Conservation (phyloP, 2,329 filamentous ascomycete species). For the Alternaria dauci region DNA sequence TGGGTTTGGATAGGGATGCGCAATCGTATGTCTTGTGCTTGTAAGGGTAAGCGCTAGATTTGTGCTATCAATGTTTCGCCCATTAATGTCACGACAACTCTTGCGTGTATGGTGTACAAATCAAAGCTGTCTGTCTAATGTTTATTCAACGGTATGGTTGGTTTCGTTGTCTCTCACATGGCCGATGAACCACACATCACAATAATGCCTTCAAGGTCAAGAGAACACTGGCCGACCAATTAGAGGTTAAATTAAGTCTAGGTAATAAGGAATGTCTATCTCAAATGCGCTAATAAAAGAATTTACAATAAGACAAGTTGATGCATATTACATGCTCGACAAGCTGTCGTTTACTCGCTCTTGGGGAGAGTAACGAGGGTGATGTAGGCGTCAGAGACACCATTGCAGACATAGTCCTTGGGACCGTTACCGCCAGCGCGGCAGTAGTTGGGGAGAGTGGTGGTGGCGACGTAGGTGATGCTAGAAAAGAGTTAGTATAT, state of each 20-base stretch:
- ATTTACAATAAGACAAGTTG: neutral
- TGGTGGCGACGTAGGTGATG: slow-evolving; percentile 22
- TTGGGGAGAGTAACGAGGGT: slow-evolving; percentile 23
- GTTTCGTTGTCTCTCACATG: too few species aligned
- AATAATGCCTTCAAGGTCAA: too few species aligned
- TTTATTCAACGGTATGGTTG: neutral
- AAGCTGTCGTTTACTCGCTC: neutral
- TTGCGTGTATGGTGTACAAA: neutral
- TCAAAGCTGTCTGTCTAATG: neutral
- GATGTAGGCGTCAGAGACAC: slow-evolving; percentile 68
- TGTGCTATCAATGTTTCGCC: too few species aligned
- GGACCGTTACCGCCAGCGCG: slow-evolving; percentile 39
- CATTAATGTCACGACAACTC: too few species aligned
- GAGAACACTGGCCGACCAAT: neutral
- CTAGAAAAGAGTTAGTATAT: slow-evolving; percentile 14
- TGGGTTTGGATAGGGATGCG: neutral
- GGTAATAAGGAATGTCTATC: neutral
- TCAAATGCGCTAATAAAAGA: neutral
- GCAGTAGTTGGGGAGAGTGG: slow-evolving; percentile 25
- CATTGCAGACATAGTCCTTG: slow-evolving; percentile 74
- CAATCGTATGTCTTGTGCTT: neutral
- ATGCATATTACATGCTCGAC: neutral
- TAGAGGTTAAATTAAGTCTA: slow-evolving; percentile 3
- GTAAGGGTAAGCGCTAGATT: neutral
- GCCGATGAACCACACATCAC: too few species aligned